These are phyloP conservation scores for Elsinoe necatrix DNA, from an alignment of 2,329 filamentous ascomycete species.

Conservation along the genomic window DNA sequence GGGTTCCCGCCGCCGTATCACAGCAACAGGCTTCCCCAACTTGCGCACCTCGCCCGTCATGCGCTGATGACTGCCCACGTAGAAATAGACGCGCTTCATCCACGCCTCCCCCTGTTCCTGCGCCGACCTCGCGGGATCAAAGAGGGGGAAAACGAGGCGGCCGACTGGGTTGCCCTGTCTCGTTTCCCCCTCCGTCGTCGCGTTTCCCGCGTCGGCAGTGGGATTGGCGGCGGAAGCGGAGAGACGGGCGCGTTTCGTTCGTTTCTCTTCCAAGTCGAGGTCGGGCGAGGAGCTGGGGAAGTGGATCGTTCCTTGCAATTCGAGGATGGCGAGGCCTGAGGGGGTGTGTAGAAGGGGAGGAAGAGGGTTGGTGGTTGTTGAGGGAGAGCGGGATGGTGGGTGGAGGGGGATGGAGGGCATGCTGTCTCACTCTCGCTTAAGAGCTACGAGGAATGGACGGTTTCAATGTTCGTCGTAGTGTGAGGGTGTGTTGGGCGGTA, in stretches of 20 bases:
- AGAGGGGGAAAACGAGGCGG: conserved; percentile 69
- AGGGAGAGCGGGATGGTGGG: background rate
- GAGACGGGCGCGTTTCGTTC: conserved; percentile 23
- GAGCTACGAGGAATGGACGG: too few species aligned
- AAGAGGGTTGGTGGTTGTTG: conserved; percentile 50
- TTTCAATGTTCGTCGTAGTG: too few species aligned
- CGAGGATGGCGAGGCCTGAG: conserved; percentile 77
- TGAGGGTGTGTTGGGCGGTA: too few species aligned
- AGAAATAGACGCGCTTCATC: conserved; percentile 87
- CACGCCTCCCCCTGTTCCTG: conserved; percentile 48
- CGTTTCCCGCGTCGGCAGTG: conserved; percentile 14
- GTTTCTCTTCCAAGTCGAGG: background rate
- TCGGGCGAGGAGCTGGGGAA: conserved; percentile 42
- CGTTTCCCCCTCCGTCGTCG: conserved; percentile 15
- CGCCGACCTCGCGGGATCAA: conserved; percentile 44
- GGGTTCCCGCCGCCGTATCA: conserved; percentile 54
- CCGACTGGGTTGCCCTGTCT: conserved; percentile 49
- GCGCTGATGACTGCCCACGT: conserved; percentile 80
- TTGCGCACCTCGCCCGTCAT: conserved; percentile 87
- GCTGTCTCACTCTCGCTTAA: background rate
- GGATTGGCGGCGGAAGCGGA: conserved; percentile 24
- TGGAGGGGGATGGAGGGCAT: conserved; percentile 11
- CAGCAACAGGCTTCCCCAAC: conserved; percentile 64
- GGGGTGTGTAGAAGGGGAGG: conserved; percentile 82
- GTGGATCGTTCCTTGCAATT: conserved; percentile 88